Evolutionary conservation across 371 early-diverging fungal species (phyloP), one percentile per base, ranked within the genome.

Genomic region (Mortierella sp.): DNA sequence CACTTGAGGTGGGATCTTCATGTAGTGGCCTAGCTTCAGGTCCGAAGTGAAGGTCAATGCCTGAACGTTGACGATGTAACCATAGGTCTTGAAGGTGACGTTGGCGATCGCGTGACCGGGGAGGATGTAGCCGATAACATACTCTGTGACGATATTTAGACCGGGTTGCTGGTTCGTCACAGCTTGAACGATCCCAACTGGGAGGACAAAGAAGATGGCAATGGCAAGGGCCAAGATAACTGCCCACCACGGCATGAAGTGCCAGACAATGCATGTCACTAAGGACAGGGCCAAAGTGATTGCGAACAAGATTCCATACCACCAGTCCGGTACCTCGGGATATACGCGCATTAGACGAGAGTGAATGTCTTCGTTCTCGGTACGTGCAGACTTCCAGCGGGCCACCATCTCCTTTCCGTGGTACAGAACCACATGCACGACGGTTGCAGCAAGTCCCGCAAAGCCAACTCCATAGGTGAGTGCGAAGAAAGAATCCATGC

Each of bases 11-110:
- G 92, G 92, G 21, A 90, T 82, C 59, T 82, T 78, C 55, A 83
- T 82, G 65, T 90, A 86, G 60, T 90, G 88, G 50, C 90, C 77
- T 67, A 91, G 67, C 71, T 89, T 90, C 50, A 89, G 79, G 66
- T 89, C 91, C 50, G 80, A 74, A 1, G 86, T 79, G 47, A 90
- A 86, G 8, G 84, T 78, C 31, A 89, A 54, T 25, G 84, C 82
- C 63, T 90, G 91, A 8, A 71, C 41, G 78, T 85, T 79, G 53
- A 81, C 72, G 13, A 82, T 80, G 44, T 81, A 79, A 13, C 88
- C 83, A 49, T 63, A 70, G 7, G 63, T 70, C 72, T 78, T 81
- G 79, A 88, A 85, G 10, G 83, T 80, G 19, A 82, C 78, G 62
- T 86, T 85, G 7, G 82, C 86, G 21, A 86, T 79, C 1, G 86